Evolutionary conservation across 2,329 filamentous ascomycete genomes (phyloP).

Genomic region (Periconia macrospinosa): DNA sequence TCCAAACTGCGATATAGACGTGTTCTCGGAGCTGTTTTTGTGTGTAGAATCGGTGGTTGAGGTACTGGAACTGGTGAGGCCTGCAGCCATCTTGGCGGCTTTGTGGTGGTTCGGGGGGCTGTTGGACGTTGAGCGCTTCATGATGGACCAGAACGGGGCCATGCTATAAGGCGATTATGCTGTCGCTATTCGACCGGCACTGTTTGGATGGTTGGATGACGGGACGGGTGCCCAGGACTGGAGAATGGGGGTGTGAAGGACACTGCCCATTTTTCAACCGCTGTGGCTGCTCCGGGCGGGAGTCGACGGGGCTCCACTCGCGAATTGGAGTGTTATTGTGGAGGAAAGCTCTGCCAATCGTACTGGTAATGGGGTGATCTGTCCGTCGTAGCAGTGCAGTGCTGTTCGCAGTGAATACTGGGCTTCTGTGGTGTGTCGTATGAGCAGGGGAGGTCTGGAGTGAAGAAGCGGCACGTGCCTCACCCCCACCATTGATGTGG

Average conservation of each 20-base stretch:
- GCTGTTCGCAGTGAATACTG: too few relatives aligned
- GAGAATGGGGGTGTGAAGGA: constrained; percentile 33
- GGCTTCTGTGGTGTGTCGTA: too few relatives aligned
- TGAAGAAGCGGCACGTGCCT: too few relatives aligned
- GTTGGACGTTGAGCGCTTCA: constrained; percentile 36
- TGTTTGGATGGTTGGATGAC: background rate
- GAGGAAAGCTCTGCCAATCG: background rate
- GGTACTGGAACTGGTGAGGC: constrained; percentile 9
- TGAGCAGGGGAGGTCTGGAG: too few relatives aligned
- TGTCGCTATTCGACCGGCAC: background rate
- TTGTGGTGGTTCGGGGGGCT: constrained; percentile 25
- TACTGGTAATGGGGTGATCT: background rate
- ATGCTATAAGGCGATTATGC: constrained; percentile 27
- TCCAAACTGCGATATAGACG: constrained; percentile 14
- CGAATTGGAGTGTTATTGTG: background rate
- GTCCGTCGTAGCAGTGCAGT: too few relatives aligned
- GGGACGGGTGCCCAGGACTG: constrained; percentile 14
- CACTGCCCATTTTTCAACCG: constrained; percentile 7
- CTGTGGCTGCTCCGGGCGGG: background rate
- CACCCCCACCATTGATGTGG: too few relatives aligned
- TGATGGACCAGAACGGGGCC: constrained; percentile 36
- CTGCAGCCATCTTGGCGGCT: constrained; percentile 39
- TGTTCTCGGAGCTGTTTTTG: constrained; percentile 24
- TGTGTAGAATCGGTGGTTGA: constrained; percentile 24
- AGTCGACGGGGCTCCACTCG: background rate